Evolutionary conservation across 768 basidiomycete species (phyloP).

Genomic region (Nevesoporus exiguus): DNA sequence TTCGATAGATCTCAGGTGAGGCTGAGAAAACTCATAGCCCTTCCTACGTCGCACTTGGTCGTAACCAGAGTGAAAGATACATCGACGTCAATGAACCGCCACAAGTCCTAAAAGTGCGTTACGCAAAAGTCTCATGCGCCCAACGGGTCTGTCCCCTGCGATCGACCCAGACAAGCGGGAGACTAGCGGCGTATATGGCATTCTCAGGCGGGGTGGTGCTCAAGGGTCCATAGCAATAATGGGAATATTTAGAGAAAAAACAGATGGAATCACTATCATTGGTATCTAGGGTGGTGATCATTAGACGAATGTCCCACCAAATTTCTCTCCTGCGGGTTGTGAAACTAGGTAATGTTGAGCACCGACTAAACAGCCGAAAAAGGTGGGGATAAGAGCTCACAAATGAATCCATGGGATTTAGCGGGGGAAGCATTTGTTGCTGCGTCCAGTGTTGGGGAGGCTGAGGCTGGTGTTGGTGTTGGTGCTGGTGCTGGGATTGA

Average conservation of each 20-base stretch:
- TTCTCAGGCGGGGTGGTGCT: slow-evolving; percentile 42
- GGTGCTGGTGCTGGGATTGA: slow-evolving; percentile 22
- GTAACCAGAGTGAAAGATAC: slow-evolving; percentile 36
- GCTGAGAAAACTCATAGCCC: slow-evolving; percentile 32
- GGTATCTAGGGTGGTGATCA: slow-evolving; percentile 50
- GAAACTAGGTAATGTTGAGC: slow-evolving; percentile 19
- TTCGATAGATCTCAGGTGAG: slow-evolving; percentile 30
- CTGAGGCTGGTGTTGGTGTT: slow-evolving; percentile 15
- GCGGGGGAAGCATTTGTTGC: slow-evolving; percentile 40
- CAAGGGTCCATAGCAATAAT: slow-evolving; percentile 45
- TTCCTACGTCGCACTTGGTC: slow-evolving; percentile 23
- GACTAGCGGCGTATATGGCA: slow-evolving; percentile 38
- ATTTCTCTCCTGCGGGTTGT: slow-evolving; percentile 44
- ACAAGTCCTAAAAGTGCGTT: slow-evolving; percentile 39
- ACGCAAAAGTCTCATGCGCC: slow-evolving; percentile 40
- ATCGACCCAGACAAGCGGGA: slow-evolving; percentile 39
- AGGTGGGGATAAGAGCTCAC: slow-evolving; percentile 42
- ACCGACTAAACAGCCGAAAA: slow-evolving; percentile 1
- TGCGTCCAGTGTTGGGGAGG: slow-evolving; percentile 49
- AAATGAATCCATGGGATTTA: slow-evolving; percentile 60
- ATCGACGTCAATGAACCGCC: slow-evolving; percentile 34
- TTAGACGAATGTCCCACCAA: slow-evolving; percentile 47
- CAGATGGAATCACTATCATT: slow-evolving; percentile 37
- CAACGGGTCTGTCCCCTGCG: slow-evolving; percentile 34
- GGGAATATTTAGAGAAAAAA: slow-evolving; percentile 35